Evolutionary conservation across 257 asterid genomes (phyloP), one percentile per base, ranked within the genome.

Genomic region (Solanum pennellii): DNA sequence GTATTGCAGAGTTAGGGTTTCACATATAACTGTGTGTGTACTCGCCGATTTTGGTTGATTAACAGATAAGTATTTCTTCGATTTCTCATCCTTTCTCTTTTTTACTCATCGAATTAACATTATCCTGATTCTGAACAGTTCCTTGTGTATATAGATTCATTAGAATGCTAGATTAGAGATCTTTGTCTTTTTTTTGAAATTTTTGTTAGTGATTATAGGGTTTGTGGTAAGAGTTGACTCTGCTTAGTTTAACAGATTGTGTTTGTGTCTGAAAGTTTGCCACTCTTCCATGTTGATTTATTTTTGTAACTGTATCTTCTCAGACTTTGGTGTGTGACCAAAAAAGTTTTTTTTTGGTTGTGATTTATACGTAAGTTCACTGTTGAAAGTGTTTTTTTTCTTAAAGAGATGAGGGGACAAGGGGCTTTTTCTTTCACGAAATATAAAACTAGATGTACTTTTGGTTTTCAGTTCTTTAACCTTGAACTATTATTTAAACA

Each of bases 171-270:
- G 29, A 45, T 25, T 44, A 45, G 35, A 79, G 27, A 45, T 79
- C 42, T 79, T 45, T 31, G 5, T 33, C 14, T 25, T 0, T 5
- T 18, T 41, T 65, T 21, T 29, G 41, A 21, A 42, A 23, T 83
- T 16, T 62, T 71, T 56, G n/a, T 86, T 49, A 86, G 59, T 69
- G 86, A 62, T 82, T 23, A 45, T 90, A 88, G 92, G 92, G 90
- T 88, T 88, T 90, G 77, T 62, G 14, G 7, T 76, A 56, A 56
- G 25, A 35, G 79, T 76, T 86, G 76, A 86, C 77, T 82, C 86
- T 45, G 60, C 62, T 83, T 21, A 56, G 29, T 49, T 49, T 20
- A 16, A n/a, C 66, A 37, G 4, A 37, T 72, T 33, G 66, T 37
- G 74, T 86, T 35, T 41, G 45, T 41, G 33, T 27, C 20, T 79